Evolutionary conservation across 805 yeast species (phyloP), one percentile per base, ranked within the genome.

Genomic region (Saccharomyces mikatae): DNA sequence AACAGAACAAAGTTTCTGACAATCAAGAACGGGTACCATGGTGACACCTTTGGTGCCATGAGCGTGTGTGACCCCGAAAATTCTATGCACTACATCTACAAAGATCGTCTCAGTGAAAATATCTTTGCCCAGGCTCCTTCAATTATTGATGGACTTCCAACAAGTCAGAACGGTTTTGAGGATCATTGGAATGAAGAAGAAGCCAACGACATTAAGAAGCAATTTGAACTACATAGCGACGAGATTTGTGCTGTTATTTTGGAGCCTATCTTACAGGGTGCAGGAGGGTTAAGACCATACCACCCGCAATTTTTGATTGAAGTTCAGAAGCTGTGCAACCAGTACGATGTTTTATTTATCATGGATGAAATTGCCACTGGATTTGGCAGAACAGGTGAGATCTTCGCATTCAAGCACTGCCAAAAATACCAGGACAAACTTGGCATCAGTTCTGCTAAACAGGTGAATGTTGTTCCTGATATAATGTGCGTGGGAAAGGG

Each of bases 341-440:
- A 63, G 49, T 70, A 69, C 53, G 62, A 62, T 13, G 59, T 70
- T 26, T 57, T 71, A 14, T 62, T 73, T 60, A 65, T 70, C 29
- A 65, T 73, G 41, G 75, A 72, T 60, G 76, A 71, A 50, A 69
- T 72, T 49, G 74, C 72, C 29, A 66, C 71, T 56, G 74, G 74
- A 1, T 69, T 67, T 48, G 72, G 68, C 21, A 61, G 74, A 54
- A 62, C 70, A n/a, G 75, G 75, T n/a, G 65, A 67, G 47, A 58
- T 65, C 30, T 69, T 71, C 63, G 75, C 73, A 0, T 70, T 65
- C 53, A 71, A 72, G 31, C 74, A 72, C 55, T 58, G 67, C 27
- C 55, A 48, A 26, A 41, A 36, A n/a, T 60, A 59, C 26, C 62
- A 60, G 52, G 55, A 56, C 2, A 27, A 41, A 21, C 22, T 48